A percentile compares a stretch with the other conserved stretches of the same genome.
Evolutionary conservation across 2,329 filamentous ascomycete species (phyloP).

Genomic region (Trichoderma oligosporum): DNA sequence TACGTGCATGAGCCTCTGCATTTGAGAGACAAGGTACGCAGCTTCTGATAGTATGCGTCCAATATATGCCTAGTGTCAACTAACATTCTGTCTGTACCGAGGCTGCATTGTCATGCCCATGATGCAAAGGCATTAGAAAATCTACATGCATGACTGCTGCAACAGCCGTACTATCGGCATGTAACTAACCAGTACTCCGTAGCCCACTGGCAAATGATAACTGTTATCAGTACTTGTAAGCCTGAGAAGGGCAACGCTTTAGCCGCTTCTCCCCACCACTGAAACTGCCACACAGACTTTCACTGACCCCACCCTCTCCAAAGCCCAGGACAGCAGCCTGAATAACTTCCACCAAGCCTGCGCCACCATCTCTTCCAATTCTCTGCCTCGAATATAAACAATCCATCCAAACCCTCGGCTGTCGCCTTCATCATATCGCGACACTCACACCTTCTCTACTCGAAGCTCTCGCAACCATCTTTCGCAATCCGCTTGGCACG

Average conservation of each 20-base stretch:
- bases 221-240: too few relatives aligned
- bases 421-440: neutral
- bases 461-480: neutral
- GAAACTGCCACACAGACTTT: neutral
- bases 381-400: slow-evolving; percentile 9
- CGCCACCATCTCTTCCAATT: slow-evolving; percentile 8
- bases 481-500: slow-evolving; percentile 6
- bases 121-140: neutral
- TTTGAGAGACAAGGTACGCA: neutral
- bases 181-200: too few relatives aligned
- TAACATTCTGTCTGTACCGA: too few relatives aligned
- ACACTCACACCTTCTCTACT: neutral
- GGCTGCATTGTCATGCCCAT: too few relatives aligned
- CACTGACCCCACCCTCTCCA: slow-evolving; percentile 9
- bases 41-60: neutral
- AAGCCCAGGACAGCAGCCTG: slow-evolving; percentile 18
- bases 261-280: slow-evolving; percentile 13
- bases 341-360: slow-evolving; percentile 18
- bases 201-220: too few relatives aligned
- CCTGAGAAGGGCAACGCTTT: slow-evolving; percentile 6
- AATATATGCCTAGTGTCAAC: too few relatives aligned
- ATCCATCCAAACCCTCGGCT: neutral
- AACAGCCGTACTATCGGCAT: too few relatives aligned
- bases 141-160: neutral
- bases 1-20: neutral